phyloP scores from a whole-genome alignment of 495 filamentous ascomycete genomes.

The Hyaloscypha bicolor region DNA sequence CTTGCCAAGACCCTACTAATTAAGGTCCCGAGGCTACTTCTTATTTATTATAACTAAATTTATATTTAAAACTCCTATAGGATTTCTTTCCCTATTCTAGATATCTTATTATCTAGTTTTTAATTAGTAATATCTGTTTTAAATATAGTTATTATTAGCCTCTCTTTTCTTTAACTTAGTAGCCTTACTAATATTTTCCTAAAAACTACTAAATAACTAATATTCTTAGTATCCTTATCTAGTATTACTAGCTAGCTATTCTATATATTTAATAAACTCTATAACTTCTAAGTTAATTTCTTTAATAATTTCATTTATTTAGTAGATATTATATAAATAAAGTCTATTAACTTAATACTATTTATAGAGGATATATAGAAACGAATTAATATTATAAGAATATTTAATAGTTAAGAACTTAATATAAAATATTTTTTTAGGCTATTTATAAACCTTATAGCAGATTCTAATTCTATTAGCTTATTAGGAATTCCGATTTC shows the following conservation, averaged over 20 bases:
- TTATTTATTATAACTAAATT: no score
- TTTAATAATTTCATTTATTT: constrained; percentile 21
- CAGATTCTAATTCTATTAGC: constrained; percentile 11
- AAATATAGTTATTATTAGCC: constrained; percentile 8
- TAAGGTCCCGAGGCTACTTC: no score
- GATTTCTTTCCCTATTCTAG: no score
- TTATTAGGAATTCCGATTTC: constrained; percentile 19
- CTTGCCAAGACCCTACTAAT: no score
- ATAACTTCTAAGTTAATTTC: constrained; percentile 20
- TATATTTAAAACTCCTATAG: no score
- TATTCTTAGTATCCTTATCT: not conserved
- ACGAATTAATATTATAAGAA: constrained; percentile 19
- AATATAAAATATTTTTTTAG: constrained; percentile 26
- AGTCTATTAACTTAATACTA: constrained; percentile 22
- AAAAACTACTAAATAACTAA: not conserved
- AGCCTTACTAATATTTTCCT: constrained; percentile 6
- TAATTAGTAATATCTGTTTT: no score
- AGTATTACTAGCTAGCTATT: constrained; percentile 4
- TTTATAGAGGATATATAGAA: constrained; percentile 18
- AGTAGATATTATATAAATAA: constrained; percentile 9
- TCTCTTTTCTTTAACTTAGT: constrained; percentile 1
- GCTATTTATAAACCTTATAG: constrained; percentile 23
- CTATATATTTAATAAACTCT: constrained; percentile 21
- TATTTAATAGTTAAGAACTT: constrained; percentile 18
- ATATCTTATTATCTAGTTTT: no score